Conservation (phyloP, 305 asterid genomes). For the Fraxinus platypoda region DNA sequence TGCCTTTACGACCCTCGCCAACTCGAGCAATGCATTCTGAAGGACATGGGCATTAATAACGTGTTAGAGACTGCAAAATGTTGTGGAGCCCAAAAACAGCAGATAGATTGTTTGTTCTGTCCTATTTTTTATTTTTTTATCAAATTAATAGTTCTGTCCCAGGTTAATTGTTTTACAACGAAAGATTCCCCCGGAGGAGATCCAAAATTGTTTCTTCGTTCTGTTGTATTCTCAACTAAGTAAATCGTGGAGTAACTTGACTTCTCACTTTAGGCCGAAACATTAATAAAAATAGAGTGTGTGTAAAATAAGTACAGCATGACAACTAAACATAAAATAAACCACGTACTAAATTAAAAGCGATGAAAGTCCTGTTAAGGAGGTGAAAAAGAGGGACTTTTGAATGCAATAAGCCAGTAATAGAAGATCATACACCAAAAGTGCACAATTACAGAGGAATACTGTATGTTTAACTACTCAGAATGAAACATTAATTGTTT, state of each 20-base stretch:
- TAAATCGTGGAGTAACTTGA: neutral
- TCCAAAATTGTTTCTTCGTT: neutral
- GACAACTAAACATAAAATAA: neutral
- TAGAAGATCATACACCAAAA: neutral
- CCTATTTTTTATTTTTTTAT: neutral
- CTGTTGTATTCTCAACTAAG: neutral
- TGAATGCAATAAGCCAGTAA: neutral
- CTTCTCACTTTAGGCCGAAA: neutral
- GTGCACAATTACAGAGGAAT: neutral
- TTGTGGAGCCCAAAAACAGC: neutral
- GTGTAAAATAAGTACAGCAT: neutral
- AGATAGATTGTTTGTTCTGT: neutral
- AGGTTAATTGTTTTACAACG: neutral
- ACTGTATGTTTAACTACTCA: no score
- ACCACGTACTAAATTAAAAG: neutral
- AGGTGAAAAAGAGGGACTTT: neutral
- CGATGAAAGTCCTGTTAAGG: neutral
- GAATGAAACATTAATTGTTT: no score
- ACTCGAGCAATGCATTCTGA: slow-evolving; percentile 69
- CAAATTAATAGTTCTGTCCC: neutral
- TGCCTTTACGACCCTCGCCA: slow-evolving; percentile 72
- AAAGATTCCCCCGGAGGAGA: neutral
- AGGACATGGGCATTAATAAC: neutral
- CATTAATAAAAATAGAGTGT: neutral
- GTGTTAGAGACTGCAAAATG: neutral